Evolutionary conservation across 139 green algal genomes (phyloP), one percentile per base, ranked within the genome.

Genomic region (Diplosphaera chodatii): DNA sequence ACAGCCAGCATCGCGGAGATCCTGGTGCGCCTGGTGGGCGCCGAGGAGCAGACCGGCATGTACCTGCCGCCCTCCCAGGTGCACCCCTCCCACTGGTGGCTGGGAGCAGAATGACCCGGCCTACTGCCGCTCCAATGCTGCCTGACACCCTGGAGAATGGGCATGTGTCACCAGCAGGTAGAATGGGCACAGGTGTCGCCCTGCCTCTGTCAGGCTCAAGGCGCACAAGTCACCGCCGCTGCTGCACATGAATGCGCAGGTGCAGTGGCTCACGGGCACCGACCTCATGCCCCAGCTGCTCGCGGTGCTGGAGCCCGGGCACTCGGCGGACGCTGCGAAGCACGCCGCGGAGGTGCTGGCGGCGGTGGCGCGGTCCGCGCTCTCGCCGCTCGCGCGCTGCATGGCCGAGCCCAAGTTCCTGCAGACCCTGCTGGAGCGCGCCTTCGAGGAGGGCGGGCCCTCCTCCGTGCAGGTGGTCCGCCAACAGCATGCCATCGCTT

Each of bases 1-100:
- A 93, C 87, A 22, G 94, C 91, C 18, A 93, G 85, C 3, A 84
- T 96, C 1, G 87, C 91, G 3, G 92, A 97, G 62, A 27, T 78
- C 28, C 70, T 97, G 56, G 86, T 92, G 71, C 85, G 87, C 22
- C 76, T 96, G 28, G 79, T 92, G 48, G 91, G 92, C 20, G 90
- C 87, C 0, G 92, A 95, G 56, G 91, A 96, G 40, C 86, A 89
- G 69, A 68, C 55, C 25, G 28, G 21, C 18, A 37, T 32, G 22
- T 63, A 72, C 22, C 10, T 74, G 28, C 28, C 23, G 21, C 21
- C 69, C 3, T 48, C 37, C 8, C 37, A 48, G 37, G 37, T 48
- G 37, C 37, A 13, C 8, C 10, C 13, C 37, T 48, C 13, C 37
- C n/a, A n/a, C n/a, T n/a, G n/a, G n/a, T n/a, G n/a, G n/a, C n/a